Base-by-base conservation (phyloP, 106 monocot species). In the Dendrobium chrysotoxum region DNA sequence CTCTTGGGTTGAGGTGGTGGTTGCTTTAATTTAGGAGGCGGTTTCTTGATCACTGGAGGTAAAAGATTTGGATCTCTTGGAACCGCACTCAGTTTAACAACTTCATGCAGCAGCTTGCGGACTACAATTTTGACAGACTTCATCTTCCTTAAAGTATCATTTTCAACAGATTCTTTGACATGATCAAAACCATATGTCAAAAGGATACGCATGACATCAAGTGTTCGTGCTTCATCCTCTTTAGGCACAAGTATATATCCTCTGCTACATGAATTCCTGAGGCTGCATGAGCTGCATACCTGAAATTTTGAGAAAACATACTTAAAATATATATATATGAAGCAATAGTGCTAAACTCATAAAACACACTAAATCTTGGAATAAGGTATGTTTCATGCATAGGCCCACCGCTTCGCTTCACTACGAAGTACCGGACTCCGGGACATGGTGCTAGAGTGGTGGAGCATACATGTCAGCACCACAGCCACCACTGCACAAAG, bases 261-360 rank as follows among this genome's bases (percentile, higher is more conserved):
- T 86, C 91, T 88, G 38, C 86, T 75, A 77, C 99, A 99, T 18
- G 88, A 77, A 80, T 88, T 93, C 65, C 99, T 85, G 79, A 99
- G 82, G 72, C 80, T 91, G 91, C 99, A 99, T 81, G 95, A 83
- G 87, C 99, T 99, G 80, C 99, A 99, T 17, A 99, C 99, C 99
- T 99, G 86, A 35, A 35, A 85, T 74, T 41, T 11, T 20, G 28
- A 70, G 70, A 70, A 15, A 12, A 6, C 5, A 8, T 12, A 70
- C 35, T 38, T 61, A 16, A 4, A 50, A 8, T 35, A 61, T 7
- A 61, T 25, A 25, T 61, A 61, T 61, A 25, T 61, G n/a, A 57
- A 57, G 18, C 18, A 57, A 21, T 57, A 57, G 18, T 57, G 57
- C 57, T 57, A 17, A 17, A 57, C 21, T 2, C 57, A 61, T 23